Percentiles rank a stretch among this genome's conserved stretches.
phyloP scores from a whole-genome alignment of 2,329 filamentous ascomycete genomes.

The Epichloe coenophiala region DNA sequence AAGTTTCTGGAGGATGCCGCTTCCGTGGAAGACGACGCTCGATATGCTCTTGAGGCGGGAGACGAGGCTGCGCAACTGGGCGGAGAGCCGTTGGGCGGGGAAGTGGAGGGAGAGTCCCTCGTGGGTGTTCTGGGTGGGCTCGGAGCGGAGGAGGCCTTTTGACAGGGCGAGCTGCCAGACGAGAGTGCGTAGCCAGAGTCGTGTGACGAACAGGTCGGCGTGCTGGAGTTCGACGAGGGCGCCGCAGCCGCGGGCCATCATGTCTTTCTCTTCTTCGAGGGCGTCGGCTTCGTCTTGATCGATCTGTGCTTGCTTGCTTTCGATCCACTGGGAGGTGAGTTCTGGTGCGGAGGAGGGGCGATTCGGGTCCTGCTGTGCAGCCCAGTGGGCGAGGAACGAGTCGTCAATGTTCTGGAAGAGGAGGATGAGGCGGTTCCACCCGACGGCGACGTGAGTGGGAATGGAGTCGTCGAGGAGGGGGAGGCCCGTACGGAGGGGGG shows the following conservation, averaged over 20 bases:
- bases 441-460: conserved; percentile 21
- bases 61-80: conserved; percentile 25
- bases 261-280: conserved; percentile 13
- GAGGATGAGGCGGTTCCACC: conserved; percentile 24
- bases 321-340: conserved; percentile 25
- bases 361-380: conserved; percentile 14
- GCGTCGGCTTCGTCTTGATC: conserved; percentile 23
- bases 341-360: conserved; percentile 7
- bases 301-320: conserved; percentile 26
- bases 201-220: conserved; percentile 26
- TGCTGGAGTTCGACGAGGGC: conserved; percentile 25
- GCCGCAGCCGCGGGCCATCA: conserved; percentile 13
- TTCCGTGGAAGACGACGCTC: conserved; percentile 41
- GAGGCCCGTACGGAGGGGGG: conserved; percentile 18
- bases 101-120: conserved; percentile 27
- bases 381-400: conserved; percentile 24
- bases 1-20: conserved; percentile 42
- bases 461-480: conserved; percentile 20
- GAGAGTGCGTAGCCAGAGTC: conserved; percentile 27
- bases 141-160: conserved; percentile 23
- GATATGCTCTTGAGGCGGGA: conserved; percentile 20
- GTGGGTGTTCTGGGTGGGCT: conserved; percentile 18
- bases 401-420: conserved; percentile 26
- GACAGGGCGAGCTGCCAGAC: conserved; percentile 29
- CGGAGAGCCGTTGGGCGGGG: conserved; percentile 24